Conservation (phyloP, 2,329 filamentous ascomycete genomes). For the Ampelomyces quisqualis region DNA sequence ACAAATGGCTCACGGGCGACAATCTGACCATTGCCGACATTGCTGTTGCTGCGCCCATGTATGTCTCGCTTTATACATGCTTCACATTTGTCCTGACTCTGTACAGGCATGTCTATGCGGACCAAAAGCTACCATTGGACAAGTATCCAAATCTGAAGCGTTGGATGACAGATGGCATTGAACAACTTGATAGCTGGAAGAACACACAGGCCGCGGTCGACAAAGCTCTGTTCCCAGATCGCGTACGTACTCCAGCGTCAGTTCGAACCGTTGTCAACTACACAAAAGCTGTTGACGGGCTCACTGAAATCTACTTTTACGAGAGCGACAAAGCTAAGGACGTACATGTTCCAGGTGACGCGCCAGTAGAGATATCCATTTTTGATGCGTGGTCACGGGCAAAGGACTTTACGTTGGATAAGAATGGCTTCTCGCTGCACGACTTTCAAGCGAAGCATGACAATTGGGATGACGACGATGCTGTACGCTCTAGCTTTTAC, state of each 20-base stretch:
- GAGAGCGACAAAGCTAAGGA: conserved; percentile 42
- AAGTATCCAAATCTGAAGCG: conserved; percentile 42
- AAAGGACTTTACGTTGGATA: conserved; percentile 49
- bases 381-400: conserved; percentile 48
- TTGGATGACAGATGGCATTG: conserved; percentile 44
- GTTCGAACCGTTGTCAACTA: conserved; percentile 48
- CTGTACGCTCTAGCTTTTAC: conserved; percentile 48
- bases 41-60: conserved; percentile 44
- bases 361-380: conserved; percentile 43
- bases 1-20: conserved; percentile 43
- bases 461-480: conserved; percentile 46
- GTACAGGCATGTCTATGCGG: conserved; percentile 37
- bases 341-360: conserved; percentile 48
- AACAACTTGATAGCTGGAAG: conserved; percentile 44
- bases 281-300: conserved; percentile 47
- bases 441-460: conserved; percentile 44
- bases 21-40: conserved; percentile 47
- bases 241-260: conserved; percentile 5
- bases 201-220: conserved; percentile 46
- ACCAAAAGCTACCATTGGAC: conserved; percentile 41
- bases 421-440: conserved; percentile 50
- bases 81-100: not conserved
- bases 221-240: conserved; percentile 22
- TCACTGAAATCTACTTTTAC: conserved; percentile 48
- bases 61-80: not conserved